Evolutionary conservation across 2,329 filamentous ascomycete species (phyloP), one percentile per base, ranked within the genome.

Genomic region (Nemania diffusa): DNA sequence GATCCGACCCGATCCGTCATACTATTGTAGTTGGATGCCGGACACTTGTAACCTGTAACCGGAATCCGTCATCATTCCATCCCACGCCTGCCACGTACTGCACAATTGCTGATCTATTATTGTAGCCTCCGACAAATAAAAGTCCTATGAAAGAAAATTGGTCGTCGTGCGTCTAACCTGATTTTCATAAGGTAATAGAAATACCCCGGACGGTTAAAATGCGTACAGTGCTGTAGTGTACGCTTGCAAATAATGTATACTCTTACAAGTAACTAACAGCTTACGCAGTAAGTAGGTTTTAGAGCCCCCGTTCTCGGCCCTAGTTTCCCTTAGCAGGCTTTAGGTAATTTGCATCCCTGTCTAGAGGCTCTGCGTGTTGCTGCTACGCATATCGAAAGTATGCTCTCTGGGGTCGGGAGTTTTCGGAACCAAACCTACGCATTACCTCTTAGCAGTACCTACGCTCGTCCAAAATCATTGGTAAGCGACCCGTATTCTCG

Each of bases 151-250:
- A 20, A 34, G 29, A 59, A 56, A 60, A 64, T 51, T 64, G 55
- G n/a, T 27, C 24, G 32, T 40, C 32, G 20, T 42, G 40, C 37
- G 24, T 27, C 48, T 42, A 40, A 37, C 11, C 55, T 62, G 11
- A 67, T 75, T 75, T 73, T 68, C 66, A 72, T 75, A 55, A 75
- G 57, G 74, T 75, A 75, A 75, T 72, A 64, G 60, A 69, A 75
- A 74, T 67, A 70, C 63, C 60, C 57, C 37, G 34, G 46, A 62
- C 40, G 24, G 32, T 32, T 57, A 56, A 60, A 53, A 56, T 56
- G 48, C 64, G 58, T 62, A 65, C n/a, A 24, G 22, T 9, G 17
- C 44, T 48, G 29, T 37, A 24, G 27, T 17, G 66, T 48, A 37
- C 48, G 56, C 64, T 52, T 34, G 32, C 11, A 34, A 7, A 15